A percentile compares a stretch with the other conserved stretches of the same genome.
Evolutionary conservation across 1,139 yeast genomes (phyloP).

Genomic region (Protomyces inouyei): DNA sequence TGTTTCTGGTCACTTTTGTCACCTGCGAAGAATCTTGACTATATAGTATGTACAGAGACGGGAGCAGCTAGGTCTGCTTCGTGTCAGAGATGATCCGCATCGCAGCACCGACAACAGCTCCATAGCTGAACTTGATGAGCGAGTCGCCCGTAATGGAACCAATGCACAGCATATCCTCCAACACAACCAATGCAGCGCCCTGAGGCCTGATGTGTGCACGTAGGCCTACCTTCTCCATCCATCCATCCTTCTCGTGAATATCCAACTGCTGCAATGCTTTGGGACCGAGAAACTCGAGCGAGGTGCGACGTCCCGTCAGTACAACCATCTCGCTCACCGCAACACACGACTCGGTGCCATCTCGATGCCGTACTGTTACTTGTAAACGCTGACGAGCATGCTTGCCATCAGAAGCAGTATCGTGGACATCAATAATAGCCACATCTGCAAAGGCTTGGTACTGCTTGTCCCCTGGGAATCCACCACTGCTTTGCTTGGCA

Average conservation of each 20-base stretch:
- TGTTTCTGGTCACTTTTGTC: too few relatives aligned
- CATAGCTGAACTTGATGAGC: conserved; percentile 21
- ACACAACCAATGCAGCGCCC: conserved; percentile 13
- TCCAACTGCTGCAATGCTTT: neutral
- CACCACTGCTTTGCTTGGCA: neutral
- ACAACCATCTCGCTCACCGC: conserved; percentile 32
- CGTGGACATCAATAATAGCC: conserved; percentile 30
- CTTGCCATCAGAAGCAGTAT: neutral
- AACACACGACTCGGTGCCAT: conserved; percentile 1
- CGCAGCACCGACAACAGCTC: conserved; percentile 19
- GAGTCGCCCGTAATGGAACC: conserved; percentile 26
- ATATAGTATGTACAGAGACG: too few relatives aligned
- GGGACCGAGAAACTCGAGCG: conserved; percentile 28
- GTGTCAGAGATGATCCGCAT: neutral
- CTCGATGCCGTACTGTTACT: conserved; percentile 4
- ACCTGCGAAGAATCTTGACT: too few relatives aligned
- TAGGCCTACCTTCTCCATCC: conserved; percentile 20
- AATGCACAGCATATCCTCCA: conserved; percentile 11
- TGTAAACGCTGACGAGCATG: neutral
- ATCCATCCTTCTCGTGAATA: conserved; percentile 3
- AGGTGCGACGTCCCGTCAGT: conserved; percentile 29
- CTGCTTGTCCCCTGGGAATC: conserved; percentile 4
- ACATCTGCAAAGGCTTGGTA: conserved; percentile 39
- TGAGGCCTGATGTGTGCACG: conserved; percentile 6
- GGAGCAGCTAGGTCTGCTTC: too few relatives aligned